Base-by-base conservation (phyloP, 2,329 filamentous ascomycete species). In the Phialophora chinensis region DNA sequence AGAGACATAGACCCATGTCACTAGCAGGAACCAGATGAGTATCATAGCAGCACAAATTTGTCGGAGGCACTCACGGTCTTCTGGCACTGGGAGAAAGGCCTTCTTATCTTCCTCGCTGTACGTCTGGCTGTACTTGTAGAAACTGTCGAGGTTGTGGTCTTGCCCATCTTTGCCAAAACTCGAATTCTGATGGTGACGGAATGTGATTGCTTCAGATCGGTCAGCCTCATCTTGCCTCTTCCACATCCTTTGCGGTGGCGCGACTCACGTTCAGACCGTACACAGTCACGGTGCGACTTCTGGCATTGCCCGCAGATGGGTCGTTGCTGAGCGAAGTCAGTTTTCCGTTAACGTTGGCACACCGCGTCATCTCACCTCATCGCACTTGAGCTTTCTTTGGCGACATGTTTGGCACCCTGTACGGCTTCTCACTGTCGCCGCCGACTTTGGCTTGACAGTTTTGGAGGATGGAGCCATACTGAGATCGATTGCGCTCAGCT, bases 131-230 rank as follows among this genome's bases (percentile, higher is more conserved):
- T 71, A 68, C 55, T 70, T 69, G 66, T 52, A 68, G 60, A 68
- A 68, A 47, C 56, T 58, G 31, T 63, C 57, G 8, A 68, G 66
- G 20, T 50, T 38, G 20, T 66, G 60, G 14, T 63, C 67, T 42
- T 63, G 62, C 4, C 65, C 60, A n/a, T 65, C 62, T 23, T 55
- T 63, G 35, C 56, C 58, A 33, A 71, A 56, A 44, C 61, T 61
- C 12, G 71, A 87, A 82, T 90, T 90, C 77, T 90, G 87, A 73
- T 90, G 87, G 75, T 90, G 88, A 63, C 87, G 85, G 73, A 89
- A 90, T 53, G 88, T 85, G 71, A 90, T 84, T 60, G 86, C 87
- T 71, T 31, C 12, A 14, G 42, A 12, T 10, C 10, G 31, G 31
- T 61, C 59, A 61, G 47, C 31, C 27, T 60, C 20, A 63, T 38